Evolutionary conservation across 2,329 filamentous ascomycete species (phyloP).

Genomic region (Eurotiales sp.): DNA sequence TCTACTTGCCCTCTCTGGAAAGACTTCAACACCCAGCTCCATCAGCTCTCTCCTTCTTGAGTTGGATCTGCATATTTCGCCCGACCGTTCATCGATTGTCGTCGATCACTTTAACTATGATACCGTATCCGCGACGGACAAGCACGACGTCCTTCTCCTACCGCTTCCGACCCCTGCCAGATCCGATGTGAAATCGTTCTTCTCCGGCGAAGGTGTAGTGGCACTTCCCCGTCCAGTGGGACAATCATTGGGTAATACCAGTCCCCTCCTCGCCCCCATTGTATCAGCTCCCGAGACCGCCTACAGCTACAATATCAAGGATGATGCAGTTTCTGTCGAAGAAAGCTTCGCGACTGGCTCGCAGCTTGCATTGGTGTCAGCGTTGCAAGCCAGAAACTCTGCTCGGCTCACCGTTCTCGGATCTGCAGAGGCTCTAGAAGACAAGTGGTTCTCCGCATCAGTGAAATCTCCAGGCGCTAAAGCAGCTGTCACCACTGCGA

Average conservation of each 20-base stretch:
- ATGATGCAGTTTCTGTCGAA: constrained; percentile 68
- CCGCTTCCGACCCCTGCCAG: constrained; percentile 64
- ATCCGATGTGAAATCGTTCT: constrained; percentile 71
- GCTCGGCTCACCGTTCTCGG: constrained; percentile 84
- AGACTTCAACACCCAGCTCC: constrained; percentile 64
- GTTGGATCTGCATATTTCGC: constrained; percentile 81
- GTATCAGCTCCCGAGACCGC: constrained; percentile 78
- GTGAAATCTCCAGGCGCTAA: constrained; percentile 56
- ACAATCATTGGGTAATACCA: constrained; percentile 72
- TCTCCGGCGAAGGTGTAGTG: constrained; percentile 64
- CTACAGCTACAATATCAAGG: constrained; percentile 92
- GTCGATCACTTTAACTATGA: constrained; percentile 98
- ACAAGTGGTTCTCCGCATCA: constrained; percentile 82
- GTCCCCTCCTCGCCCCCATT: constrained; percentile 74
- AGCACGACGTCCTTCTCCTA: constrained; percentile 83
- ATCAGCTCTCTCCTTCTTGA: constrained; percentile 78
- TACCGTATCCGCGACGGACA: constrained; percentile 66
- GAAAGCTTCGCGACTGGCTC: constrained; percentile 80
- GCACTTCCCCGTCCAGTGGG: constrained; percentile 80
- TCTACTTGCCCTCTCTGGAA: constrained; percentile 75
- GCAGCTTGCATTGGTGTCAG: constrained; percentile 80
- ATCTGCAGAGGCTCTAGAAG: constrained; percentile 78
- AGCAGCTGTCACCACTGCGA: constrained; percentile 64
- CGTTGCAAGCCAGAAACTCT: constrained; percentile 87
- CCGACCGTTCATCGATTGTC: constrained; percentile 77